A percentile compares a stretch with the other conserved stretches of the same genome.
Conservation (phyloP, 768 basidiomycete genomes). For the Rossbeevera mucosa region DNA sequence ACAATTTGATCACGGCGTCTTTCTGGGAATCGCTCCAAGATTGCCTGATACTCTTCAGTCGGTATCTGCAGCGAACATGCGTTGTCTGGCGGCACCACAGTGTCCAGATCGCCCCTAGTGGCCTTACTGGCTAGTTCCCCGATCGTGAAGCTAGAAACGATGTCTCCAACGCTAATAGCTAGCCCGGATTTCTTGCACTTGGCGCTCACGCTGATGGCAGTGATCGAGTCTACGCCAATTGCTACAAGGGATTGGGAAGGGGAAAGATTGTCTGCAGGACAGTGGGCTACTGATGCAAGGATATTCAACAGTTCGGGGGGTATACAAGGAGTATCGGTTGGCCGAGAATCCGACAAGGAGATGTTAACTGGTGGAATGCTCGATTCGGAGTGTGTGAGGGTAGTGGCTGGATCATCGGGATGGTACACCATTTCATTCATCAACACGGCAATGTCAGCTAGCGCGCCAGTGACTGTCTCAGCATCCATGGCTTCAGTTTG, state of each 20-base stretch:
- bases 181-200: constrained; percentile 38
- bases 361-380: neutral
- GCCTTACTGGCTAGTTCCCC: constrained; percentile 21
- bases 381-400: neutral
- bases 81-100: neutral
- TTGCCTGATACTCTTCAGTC: constrained; percentile 9
- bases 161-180: constrained; percentile 32
- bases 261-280: constrained; percentile 28
- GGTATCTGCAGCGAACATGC: constrained; percentile 1
- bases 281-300: constrained; percentile 20
- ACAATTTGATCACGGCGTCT: constrained; percentile 10
- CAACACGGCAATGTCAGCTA: constrained; percentile 18
- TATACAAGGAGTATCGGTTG: neutral
- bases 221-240: constrained; percentile 48
- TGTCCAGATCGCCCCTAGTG: neutral
- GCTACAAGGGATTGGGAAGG: constrained; percentile 35
- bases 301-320: constrained; percentile 7
- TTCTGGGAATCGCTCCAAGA: constrained; percentile 16
- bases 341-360: neutral
- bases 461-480: constrained; percentile 14
- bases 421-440: constrained; percentile 18
- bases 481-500: constrained; percentile 26
- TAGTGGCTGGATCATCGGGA: constrained; percentile 13
- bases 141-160: constrained; percentile 39
- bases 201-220: constrained; percentile 42